Evolutionary conservation across 768 basidiomycete genomes (phyloP), one percentile per base, ranked within the genome.

Genomic region (Amanita brunnescens): DNA sequence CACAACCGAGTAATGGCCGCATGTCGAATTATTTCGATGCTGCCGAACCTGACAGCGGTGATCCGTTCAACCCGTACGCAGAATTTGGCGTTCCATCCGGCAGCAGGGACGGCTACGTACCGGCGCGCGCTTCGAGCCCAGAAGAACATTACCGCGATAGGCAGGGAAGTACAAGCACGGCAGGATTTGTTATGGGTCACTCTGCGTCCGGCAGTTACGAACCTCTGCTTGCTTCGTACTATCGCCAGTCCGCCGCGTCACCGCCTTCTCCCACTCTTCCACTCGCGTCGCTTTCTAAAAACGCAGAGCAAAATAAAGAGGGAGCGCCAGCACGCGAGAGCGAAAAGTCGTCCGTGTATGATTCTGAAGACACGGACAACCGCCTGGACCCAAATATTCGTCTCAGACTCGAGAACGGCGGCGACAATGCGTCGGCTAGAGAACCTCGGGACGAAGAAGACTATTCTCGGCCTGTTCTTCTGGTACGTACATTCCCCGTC

Each of bases 151-250:
- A 68, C 48, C 61, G 66, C n/a, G 65, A 70, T 52, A 61, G 67
- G 39, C 62, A 60, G 16, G 54, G 59, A 10, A 67, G 62, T 52
- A 64, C 61, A 40, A 62, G 61, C 45, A 59, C 63, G 21, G 60
- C 61, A 10, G 63, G 67, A 13, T 63, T 62, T 24, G 35, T 55
- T 23, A 53, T 56, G 43, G 51, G 68, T 21, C 73, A 80, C 60
- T 68, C 70, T 23, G 67, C 73, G 39, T 74, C 69, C 2, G 79
- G 75, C 12, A 85, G 82, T 64, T 74, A 74, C 50, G 83, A 85
- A 55, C 80, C 80, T 23, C 67, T 85, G 18, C 65, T 85, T 42
- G 73, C 76, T 21, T 65, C 70, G 10, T 78, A 71, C 51, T 62
- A 64, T 34, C 67, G 50, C 21, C 50, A 43, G 29, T 37, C 47